Base-by-base conservation (phyloP, 805 yeast species). In the Blastobotrys mokoenaii region DNA sequence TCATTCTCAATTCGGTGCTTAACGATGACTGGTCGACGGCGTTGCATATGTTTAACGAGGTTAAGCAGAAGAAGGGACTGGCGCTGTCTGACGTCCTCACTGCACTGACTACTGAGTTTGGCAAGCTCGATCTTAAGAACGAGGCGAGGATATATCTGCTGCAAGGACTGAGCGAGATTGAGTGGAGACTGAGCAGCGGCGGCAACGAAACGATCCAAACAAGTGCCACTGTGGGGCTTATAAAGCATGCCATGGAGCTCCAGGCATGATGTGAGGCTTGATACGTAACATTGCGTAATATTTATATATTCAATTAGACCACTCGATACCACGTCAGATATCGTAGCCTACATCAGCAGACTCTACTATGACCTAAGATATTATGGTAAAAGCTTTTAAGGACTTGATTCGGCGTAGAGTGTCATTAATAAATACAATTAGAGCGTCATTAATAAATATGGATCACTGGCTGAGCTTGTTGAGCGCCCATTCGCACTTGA, bases 201-300 rank as follows among this genome's bases (percentile, higher is more conserved):
- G 97, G 97, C 1, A 84, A 80, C 59, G 96, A 89, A 48, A 84
- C 81, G 61, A 76, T 93, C 29, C 97, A 90, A 59, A 76, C 86
- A 38, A 84, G 93, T 57, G 97, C 96, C 1, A 80, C 84, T 44
- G 82, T 93, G 45, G 96, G 96, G 0, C 86, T 82, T 5, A 78
- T 93, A 30, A 89, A 88, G 62, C 66, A 66, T 12, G 81, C 85
- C 0, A 63, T 82, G 65, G 83, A 78, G 52, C 47, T 63, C 41
- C 70, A 71, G 52, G 67, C 59, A 17, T 48, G 34, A 18, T n/a
- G n/a, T n/a, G n/a, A n/a, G n/a, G n/a, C n/a, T n/a, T n/a, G n/a
- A n/a, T n/a, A n/a, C n/a, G n/a, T n/a, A n/a, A n/a, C n/a, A n/a
- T n/a, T n/a, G n/a, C n/a, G n/a, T n/a, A n/a, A n/a, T n/a, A n/a